Conservation (phyloP, 768 basidiomycete genomes). For the Boletus barrowsii region DNA sequence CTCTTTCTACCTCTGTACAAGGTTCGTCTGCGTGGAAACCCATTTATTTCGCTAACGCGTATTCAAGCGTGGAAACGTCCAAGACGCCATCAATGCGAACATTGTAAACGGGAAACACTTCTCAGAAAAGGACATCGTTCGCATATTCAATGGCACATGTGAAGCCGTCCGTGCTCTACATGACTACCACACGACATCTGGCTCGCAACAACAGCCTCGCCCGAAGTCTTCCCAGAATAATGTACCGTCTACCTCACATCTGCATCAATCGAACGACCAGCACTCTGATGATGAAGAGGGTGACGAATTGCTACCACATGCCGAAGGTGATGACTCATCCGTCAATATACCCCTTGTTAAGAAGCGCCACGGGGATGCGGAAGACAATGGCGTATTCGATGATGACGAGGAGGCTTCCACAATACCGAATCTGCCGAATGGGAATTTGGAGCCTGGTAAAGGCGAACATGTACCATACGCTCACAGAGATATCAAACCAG, state of each 20-base stretch:
- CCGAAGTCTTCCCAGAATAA: conserved; percentile 12
- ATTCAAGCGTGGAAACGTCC: conserved; percentile 83
- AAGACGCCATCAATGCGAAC: conserved; percentile 89
- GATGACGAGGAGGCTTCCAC: conserved; percentile 62
- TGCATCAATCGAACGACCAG: conserved; percentile 20
- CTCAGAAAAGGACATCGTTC: conserved; percentile 84
- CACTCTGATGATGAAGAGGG: conserved; percentile 57
- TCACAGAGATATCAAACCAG: conserved; percentile 95
- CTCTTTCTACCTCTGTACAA: conserved; percentile 94
- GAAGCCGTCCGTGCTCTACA: conserved; percentile 95
- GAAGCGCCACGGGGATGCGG: conserved; percentile 46
- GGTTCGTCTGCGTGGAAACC: conserved; percentile 37
- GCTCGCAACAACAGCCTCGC: conserved; percentile 21
- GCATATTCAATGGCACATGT: conserved; percentile 92
- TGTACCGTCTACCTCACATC: conserved; percentile 22
- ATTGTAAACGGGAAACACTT: conserved; percentile 79
- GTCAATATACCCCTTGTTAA: conserved; percentile 60
- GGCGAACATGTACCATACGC: conserved; percentile 82
- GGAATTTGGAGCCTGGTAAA: conserved; percentile 35
- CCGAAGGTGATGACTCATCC: conserved; percentile 57
- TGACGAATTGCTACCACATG: conserved; percentile 70
- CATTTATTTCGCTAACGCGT: neutral
- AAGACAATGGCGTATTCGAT: conserved; percentile 61
- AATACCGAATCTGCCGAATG: conserved; percentile 39
- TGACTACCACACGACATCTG: conserved; percentile 60